Evolutionary conservation across 495 filamentous ascomycete genomes (phyloP).

Genomic region (Hypoxylon rickii): DNA sequence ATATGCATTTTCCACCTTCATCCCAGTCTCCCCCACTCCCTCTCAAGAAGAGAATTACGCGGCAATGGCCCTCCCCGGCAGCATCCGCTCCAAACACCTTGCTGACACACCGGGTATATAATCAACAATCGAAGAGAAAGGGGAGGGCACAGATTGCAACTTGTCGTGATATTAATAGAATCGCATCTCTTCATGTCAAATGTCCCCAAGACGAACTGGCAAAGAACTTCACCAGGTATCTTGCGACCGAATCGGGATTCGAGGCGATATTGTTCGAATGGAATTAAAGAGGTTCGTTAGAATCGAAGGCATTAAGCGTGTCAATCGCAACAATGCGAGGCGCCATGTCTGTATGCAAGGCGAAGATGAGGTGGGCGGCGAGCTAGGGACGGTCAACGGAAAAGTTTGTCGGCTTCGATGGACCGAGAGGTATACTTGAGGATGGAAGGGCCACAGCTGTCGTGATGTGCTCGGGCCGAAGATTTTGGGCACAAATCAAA

Average conservation of each 20-base stretch:
- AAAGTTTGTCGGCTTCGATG: slow-evolving; percentile 4
- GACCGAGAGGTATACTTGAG: slow-evolving; percentile 7
- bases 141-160: slow-evolving; percentile 36
- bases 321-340: slow-evolving; percentile 37
- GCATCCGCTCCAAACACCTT: slow-evolving; percentile 37
- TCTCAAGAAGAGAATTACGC: slow-evolving; percentile 36
- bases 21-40: slow-evolving; percentile 5
- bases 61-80: slow-evolving; percentile 40
- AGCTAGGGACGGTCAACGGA: slow-evolving; percentile 5
- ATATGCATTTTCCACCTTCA: slow-evolving; percentile 23
- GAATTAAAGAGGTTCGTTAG: slow-evolving; percentile 25
- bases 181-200: slow-evolving; percentile 30
- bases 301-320: slow-evolving; percentile 41
- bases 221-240: slow-evolving; percentile 15
- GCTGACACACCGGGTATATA: slow-evolving; percentile 48
- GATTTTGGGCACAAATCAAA: slow-evolving; percentile 16
- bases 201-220: slow-evolving; percentile 12
- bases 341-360: slow-evolving; percentile 39
- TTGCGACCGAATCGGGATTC: slow-evolving; percentile 24
- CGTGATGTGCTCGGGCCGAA: slow-evolving; percentile 23
- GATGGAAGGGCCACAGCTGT: slow-evolving; percentile 11
- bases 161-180: slow-evolving; percentile 35
- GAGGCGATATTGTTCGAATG: slow-evolving; percentile 32
- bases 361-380: slow-evolving; percentile 7
- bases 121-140: slow-evolving; percentile 47